Evolutionary conservation across 2,329 filamentous ascomycete species (phyloP).

Genomic region (Apiospora malaysiana): DNA sequence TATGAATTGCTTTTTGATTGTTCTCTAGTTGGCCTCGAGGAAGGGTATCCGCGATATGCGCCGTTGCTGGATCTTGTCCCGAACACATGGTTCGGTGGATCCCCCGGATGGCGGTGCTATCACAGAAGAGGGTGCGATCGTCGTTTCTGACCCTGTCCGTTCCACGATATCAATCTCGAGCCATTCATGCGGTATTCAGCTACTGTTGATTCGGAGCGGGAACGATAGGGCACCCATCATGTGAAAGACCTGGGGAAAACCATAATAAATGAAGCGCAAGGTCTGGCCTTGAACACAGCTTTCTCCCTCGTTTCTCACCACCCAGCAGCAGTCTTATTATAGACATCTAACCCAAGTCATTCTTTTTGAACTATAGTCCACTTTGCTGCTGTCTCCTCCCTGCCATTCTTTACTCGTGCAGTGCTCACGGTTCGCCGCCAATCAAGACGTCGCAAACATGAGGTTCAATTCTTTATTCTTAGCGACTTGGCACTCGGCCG

Average conservation of each 20-base stretch:
- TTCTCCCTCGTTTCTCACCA: not conserved
- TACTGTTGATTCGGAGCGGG: not conserved
- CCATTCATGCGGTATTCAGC: not conserved
- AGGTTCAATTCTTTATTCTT: not conserved
- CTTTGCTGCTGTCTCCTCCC: not conserved
- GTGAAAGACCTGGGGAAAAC: not conserved
- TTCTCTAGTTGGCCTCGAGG: not conserved
- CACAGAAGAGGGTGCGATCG: not conserved
- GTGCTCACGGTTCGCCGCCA: not conserved
- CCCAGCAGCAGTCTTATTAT: slow-evolving; percentile 1
- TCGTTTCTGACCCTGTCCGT: not conserved
- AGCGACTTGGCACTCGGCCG: not conserved
- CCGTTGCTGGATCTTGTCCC: not conserved
- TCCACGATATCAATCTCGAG: slow-evolving; percentile 6
- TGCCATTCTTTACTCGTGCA: not conserved
- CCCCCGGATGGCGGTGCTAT: not conserved
- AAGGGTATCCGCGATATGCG: not conserved
- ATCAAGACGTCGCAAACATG: not conserved
- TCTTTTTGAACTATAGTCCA: not conserved
- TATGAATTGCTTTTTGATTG: not conserved
- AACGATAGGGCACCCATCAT: not conserved
- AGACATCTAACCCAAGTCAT: slow-evolving; percentile 9
- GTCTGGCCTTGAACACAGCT: not conserved
- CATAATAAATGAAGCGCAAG: not conserved
- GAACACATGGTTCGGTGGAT: not conserved